A percentile compares a stretch with the other conserved stretches of the same genome.
Conservation (phyloP, 805 yeast species). For the Diddensiella transvaalensis region DNA sequence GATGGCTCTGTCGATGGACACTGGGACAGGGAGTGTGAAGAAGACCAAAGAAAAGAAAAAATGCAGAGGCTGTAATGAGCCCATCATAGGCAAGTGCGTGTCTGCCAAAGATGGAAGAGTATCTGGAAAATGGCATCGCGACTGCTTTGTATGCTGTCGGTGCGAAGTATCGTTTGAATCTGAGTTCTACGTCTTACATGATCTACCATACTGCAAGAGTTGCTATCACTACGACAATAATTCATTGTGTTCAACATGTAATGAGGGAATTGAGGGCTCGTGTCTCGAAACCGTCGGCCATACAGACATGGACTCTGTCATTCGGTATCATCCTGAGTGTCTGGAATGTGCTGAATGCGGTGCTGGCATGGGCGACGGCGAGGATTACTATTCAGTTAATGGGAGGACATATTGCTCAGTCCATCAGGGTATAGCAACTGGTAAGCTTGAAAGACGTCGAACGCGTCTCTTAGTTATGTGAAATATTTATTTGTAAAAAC, state of each 20-base stretch:
- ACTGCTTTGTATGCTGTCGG: conserved; percentile 71
- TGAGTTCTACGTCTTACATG: conserved; percentile 63
- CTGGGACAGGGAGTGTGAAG: neutral
- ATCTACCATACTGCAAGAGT: conserved; percentile 74
- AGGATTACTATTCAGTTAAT: conserved; percentile 33
- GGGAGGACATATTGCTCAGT: conserved; percentile 34
- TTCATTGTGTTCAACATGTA: conserved; percentile 70
- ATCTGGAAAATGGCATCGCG: conserved; percentile 87
- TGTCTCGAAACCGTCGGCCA: conserved; percentile 63
- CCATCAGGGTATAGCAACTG: conserved; percentile 29
- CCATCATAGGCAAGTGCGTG: conserved; percentile 62
- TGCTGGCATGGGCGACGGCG: conserved; percentile 26
- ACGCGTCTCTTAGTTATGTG: conserved; percentile 32
- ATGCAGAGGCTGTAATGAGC: conserved; percentile 68
- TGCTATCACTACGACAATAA: conserved; percentile 76
- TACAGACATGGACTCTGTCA: conserved; percentile 44
- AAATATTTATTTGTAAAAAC: conserved; percentile 1
- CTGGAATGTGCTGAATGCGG: conserved; percentile 63
- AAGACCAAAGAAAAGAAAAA: conserved; percentile 9
- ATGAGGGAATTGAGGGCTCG: conserved; percentile 79
- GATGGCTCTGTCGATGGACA: neutral
- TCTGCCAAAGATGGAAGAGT: conserved; percentile 69
- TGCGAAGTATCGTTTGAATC: conserved; percentile 50
- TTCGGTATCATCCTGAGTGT: conserved; percentile 75
- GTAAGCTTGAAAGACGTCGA: conserved; percentile 27